Evolutionary conservation across 306 rosid species (phyloP).

Genomic region (Nissolia schottii): DNA sequence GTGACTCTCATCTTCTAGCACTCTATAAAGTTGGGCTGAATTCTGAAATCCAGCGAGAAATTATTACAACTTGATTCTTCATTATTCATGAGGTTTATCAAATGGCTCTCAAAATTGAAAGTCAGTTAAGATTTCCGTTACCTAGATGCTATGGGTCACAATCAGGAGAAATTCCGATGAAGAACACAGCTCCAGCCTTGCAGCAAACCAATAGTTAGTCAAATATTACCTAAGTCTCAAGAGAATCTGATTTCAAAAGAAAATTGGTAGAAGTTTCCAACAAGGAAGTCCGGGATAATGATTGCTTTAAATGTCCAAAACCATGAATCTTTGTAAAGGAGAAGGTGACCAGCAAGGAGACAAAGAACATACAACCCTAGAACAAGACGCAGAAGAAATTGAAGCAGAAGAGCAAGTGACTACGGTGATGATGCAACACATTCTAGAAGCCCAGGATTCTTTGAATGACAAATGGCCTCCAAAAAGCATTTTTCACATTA

Average conservation of each 20-base stretch:
- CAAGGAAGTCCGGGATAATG: neutral
- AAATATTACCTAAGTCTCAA: neutral
- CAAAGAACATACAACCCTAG: neutral
- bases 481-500: neutral
- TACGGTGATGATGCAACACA: neutral
- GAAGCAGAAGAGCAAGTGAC: neutral
- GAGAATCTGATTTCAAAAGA: neutral
- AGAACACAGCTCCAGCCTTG: neutral
- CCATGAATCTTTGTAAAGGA: neutral
- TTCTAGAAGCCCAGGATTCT: neutral
- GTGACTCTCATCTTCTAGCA: neutral
- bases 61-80: neutral
- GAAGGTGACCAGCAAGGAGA: no score
- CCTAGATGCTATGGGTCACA: neutral
- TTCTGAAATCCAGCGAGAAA: neutral
- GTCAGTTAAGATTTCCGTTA: neutral
- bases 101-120: neutral
- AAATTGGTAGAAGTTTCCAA: no score
- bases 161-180: neutral
- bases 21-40: neutral
- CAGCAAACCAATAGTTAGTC: neutral
- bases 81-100: neutral
- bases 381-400: neutral
- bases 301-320: neutral
- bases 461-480: neutral